Base-by-base conservation (phyloP, 805 yeast genomes). In the Wickerhamiella alocasiicola region DNA sequence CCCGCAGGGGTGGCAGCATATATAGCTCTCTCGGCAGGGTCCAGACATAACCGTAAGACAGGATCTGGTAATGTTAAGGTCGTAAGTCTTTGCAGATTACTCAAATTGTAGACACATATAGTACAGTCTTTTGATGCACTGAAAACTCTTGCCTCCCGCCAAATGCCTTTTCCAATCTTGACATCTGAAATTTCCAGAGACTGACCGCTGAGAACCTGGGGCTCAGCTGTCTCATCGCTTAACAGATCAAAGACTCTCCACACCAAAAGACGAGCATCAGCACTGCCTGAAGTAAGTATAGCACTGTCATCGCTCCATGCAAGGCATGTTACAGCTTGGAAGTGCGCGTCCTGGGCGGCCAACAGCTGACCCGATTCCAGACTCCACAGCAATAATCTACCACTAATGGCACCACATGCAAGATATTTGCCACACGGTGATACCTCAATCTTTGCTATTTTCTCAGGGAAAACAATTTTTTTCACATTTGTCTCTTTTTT, bases 381-480 rank as follows among this genome's bases (percentile, higher is more conserved):
- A 51, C 84, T 94, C 97, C 97, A 88, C 1, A 87, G 58, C 54
- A 81, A 81, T 12, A 91, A 47, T 48, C 76, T 72, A 9, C 97
- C 97, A n/a, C 78, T 54, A 44, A 65, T 55, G 40, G 91, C 68
- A 45, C 88, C 85, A 32, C 79, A 94, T 5, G 75, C 78, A 19
- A 91, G 51, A 58, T 50, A 63, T 43, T 30, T 62, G 51, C 52
- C 63, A 56, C 56, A 62, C 40, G 54, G 65, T 49, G 62, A 62
- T 3, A 72, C 51, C 0, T 71, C 63, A 36, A 83, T 51, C 54
- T 83, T 72, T 11, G 71, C 61, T 30, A 87, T 59, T 40, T 73
- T 74, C 57, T 83, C 96, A 0, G 96, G 95, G 11, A 87, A 65
- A 0, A 95, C 91, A 30, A 87, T 67, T 67, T 62, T 85, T 91